Conservation (phyloP, 805 yeast genomes). For the Wickerhamiella allomyrinae region DNA sequence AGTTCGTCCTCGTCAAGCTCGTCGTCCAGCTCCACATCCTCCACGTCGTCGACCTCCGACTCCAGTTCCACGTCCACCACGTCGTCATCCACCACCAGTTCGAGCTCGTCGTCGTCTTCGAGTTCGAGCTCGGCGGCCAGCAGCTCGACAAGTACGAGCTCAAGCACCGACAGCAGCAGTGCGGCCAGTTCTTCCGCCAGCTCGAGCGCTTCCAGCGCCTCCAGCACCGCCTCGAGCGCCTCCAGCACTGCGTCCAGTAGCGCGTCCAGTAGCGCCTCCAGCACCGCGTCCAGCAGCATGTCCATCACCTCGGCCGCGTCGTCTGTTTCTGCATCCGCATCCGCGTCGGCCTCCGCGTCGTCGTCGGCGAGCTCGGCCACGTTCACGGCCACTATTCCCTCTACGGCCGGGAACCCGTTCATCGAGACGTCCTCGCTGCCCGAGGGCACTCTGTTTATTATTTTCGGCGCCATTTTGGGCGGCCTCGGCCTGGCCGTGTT, state of each 20-base stretch:
- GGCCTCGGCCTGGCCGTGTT: conserved; percentile 39
- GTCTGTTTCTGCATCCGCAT: background rate
- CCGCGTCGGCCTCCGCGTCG: background rate
- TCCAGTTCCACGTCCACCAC: too few relatives aligned
- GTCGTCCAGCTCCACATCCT: too few relatives aligned
- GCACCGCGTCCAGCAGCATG: background rate
- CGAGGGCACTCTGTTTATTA: conserved; percentile 70
- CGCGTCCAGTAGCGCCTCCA: background rate
- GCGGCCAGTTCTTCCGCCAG: background rate
- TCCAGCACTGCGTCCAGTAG: background rate
- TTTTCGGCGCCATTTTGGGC: conserved; percentile 58
- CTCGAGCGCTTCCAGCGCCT: background rate
- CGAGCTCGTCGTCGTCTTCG: too few relatives aligned
- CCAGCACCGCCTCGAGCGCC: background rate
- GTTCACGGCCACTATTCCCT: conserved; percentile 39
- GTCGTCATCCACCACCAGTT: too few relatives aligned
- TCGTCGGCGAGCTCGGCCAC: background rate
- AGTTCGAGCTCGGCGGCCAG: background rate
- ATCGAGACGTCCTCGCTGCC: conserved; percentile 39
- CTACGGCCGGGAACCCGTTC: conserved; percentile 49
- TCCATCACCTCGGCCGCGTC: background rate
- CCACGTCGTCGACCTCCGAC: too few relatives aligned
- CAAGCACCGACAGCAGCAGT: background rate
- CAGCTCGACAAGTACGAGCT: background rate
- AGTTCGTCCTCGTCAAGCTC: too few relatives aligned